A percentile compares a stretch with the other conserved stretches of the same genome.
phyloP scores from a whole-genome alignment of 257 asterid species.

The Primulina eburnea region DNA sequence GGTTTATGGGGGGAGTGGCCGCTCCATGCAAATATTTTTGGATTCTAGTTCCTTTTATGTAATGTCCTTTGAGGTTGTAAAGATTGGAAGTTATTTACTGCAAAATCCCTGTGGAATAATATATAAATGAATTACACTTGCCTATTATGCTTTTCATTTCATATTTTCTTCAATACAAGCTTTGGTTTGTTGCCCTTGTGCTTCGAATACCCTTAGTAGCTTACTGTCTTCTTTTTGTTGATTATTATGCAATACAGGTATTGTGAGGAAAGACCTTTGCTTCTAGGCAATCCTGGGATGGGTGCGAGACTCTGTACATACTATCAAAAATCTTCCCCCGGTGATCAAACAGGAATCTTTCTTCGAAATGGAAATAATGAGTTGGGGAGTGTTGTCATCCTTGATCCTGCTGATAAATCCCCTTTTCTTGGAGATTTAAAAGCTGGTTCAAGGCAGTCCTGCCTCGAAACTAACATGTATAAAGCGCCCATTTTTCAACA shows the following conservation, averaged over 20 bases:
- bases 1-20: constrained; percentile 8
- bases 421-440: constrained; percentile 97
- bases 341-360: constrained; percentile 67
- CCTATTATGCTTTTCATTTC: constrained; percentile 5
- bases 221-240: constrained; percentile 24
- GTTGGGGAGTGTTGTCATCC: constrained; percentile 75
- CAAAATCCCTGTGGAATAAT: not conserved
- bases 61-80: not conserved
- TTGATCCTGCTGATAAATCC: constrained; percentile 97
- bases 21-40: not conserved
- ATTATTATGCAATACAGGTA: constrained; percentile 51
- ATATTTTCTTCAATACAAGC: constrained; percentile 4
- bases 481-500: constrained; percentile 94
- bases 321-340: constrained; percentile 74
- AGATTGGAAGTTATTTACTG: not conserved
- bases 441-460: constrained; percentile 84
- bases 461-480: constrained; percentile 95
- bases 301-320: constrained; percentile 97
- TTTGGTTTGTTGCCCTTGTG: not conserved
- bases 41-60: not conserved
- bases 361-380: constrained; percentile 72
- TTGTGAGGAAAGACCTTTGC: constrained; percentile 98
- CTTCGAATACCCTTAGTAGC: constrained; percentile 21
- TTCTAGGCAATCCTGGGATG: constrained; percentile 93
- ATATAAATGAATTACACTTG: not conserved